Percentiles rank a stretch among this genome's conserved stretches.
Conservation (phyloP, 2,329 filamentous ascomycete genomes). For the Fusarium bulbicola region DNA sequence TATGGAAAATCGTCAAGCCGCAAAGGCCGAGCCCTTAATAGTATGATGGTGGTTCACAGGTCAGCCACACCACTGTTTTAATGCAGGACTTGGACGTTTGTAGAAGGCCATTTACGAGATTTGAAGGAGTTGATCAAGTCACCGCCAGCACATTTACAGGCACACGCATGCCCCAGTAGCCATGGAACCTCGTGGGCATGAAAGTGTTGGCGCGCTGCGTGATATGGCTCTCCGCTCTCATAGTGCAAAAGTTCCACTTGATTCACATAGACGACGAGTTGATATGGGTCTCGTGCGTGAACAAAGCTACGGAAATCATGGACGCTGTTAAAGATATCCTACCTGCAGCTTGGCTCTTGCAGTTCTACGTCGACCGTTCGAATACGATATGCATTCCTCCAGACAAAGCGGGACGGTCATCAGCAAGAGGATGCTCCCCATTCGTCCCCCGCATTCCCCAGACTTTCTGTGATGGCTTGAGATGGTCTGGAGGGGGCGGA, state of each 20-base stretch:
- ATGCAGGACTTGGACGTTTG: constrained; percentile 25
- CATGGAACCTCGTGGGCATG: constrained; percentile 10
- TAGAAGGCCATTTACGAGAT: constrained; percentile 27
- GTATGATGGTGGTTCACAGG: constrained; percentile 13
- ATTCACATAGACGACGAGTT: constrained; percentile 6
- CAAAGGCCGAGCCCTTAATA: constrained; percentile 13
- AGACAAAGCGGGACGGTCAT: constrained; percentile 14
- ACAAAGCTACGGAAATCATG: constrained; percentile 6
- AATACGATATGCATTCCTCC: background rate
- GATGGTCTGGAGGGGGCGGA: constrained; percentile 7
- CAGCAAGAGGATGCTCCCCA: background rate
- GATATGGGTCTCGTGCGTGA: constrained; percentile 24
- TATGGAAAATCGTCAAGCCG: constrained; percentile 3
- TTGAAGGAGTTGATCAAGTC: constrained; percentile 3
- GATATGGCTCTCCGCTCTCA: constrained; percentile 28
- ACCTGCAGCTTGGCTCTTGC: background rate
- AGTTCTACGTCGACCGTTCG: constrained; percentile 26
- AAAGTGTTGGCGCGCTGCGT: constrained; percentile 9
- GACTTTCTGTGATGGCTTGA: constrained; percentile 23
- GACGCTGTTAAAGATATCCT: constrained; percentile 19
- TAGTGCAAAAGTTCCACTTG: constrained; percentile 35
- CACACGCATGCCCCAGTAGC: background rate
- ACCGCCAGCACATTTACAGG: constrained; percentile 6
- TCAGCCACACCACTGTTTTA: constrained; percentile 29
- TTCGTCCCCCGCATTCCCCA: constrained; percentile 35